phyloP scores from a whole-genome alignment of 768 basidiomycete species.

The Termitomyces bulborhizus region DNA sequence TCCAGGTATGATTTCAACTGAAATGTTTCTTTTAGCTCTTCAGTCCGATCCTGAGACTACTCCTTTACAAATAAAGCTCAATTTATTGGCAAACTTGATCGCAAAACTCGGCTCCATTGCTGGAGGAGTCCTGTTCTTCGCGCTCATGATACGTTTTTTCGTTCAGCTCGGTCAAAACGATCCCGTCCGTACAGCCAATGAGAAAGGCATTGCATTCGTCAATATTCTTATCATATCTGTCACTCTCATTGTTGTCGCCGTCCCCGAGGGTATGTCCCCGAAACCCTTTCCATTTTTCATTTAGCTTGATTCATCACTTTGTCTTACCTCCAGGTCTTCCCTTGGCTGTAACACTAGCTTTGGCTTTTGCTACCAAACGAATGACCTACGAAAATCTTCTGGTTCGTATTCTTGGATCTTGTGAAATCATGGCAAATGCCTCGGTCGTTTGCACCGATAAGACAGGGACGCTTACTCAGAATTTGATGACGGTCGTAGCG shows the following conservation, averaged over 20 bases:
- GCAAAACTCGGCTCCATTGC: conserved; percentile 84
- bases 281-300: background rate
- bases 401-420: conserved; percentile 92
- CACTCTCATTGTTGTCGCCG: conserved; percentile 56
- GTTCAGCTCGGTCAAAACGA: conserved; percentile 67
- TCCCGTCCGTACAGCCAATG: conserved; percentile 58
- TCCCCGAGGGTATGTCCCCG: conserved; percentile 35
- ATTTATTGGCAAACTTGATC: conserved; percentile 89
- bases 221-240: conserved; percentile 94
- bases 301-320: background rate
- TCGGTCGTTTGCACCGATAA: conserved; percentile 96
- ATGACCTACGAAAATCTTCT: conserved; percentile 95
- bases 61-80: conserved; percentile 91
- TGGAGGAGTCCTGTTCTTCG: conserved; percentile 66
- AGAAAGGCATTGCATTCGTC: conserved; percentile 88
- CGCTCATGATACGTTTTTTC: conserved; percentile 93
- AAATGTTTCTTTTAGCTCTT: conserved; percentile 47
- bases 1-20: background rate
- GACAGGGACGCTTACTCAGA: conserved; percentile 94
- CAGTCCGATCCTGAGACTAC: conserved; percentile 85
- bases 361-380: conserved; percentile 97
- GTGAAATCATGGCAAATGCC: conserved; percentile 98
- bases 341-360: conserved; percentile 90
- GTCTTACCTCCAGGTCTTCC: conserved; percentile 59
- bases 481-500: conserved; percentile 93